Evolutionary conservation across 306 rosid genomes (phyloP).

Genomic region (Trichosanthes truncata): DNA sequence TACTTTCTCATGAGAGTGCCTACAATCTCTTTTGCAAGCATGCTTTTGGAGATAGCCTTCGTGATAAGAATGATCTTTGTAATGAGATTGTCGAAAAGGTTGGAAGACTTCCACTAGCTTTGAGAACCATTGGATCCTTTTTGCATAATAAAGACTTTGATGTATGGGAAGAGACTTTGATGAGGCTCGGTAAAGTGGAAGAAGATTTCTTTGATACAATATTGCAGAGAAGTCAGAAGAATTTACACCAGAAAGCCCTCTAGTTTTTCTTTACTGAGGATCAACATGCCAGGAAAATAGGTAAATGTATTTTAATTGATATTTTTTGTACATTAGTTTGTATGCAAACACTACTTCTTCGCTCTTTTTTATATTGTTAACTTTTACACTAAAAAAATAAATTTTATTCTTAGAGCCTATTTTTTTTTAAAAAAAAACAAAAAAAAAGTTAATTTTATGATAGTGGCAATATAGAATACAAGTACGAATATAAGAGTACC

Average conservation of each 20-base stretch:
- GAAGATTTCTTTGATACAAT: background rate
- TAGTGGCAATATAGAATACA: too few species aligned
- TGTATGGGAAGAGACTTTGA: background rate
- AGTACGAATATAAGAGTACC: too few species aligned
- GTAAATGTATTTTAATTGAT: too few species aligned
- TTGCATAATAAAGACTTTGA: background rate
- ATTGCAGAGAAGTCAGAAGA: background rate
- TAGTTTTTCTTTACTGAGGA: background rate
- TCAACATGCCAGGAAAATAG: background rate
- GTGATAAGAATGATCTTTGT: background rate
- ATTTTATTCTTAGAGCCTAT: too few species aligned
- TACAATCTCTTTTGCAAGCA: background rate
- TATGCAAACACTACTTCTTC: too few species aligned
- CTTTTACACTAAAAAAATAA: too few species aligned
- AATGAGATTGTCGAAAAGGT: background rate
- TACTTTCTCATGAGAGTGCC: background rate
- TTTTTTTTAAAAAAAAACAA: too few species aligned
- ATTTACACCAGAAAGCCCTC: background rate
- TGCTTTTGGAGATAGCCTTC: too few species aligned
- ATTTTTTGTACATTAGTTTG: too few species aligned
- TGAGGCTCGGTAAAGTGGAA: background rate
- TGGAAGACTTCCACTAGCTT: slow-evolving; percentile 8
- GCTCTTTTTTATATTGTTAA: too few species aligned
- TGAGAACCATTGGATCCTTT: background rate
- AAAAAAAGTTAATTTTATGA: too few species aligned